These are phyloP conservation scores for Letharia columbiana DNA, from an alignment of 495 filamentous ascomycete genomes.

Conservation along the genomic window DNA sequence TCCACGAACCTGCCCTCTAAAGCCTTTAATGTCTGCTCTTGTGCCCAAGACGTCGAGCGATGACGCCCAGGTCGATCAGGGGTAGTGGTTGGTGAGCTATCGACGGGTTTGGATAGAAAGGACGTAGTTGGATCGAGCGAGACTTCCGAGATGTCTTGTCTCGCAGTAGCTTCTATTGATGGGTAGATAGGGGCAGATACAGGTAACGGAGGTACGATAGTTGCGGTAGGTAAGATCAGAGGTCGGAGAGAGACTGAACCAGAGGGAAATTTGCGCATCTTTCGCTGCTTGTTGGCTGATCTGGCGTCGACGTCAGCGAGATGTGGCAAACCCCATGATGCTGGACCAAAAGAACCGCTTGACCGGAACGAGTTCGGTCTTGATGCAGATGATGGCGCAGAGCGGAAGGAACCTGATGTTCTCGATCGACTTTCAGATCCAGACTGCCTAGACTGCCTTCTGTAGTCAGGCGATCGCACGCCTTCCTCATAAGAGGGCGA, in stretches of 20 bases:
- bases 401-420: slow-evolving; percentile 24
- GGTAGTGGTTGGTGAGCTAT: slow-evolving; percentile 19
- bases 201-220: slow-evolving; percentile 21
- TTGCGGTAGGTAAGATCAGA: slow-evolving; percentile 29
- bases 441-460: slow-evolving; percentile 4
- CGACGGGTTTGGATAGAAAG: slow-evolving; percentile 19
- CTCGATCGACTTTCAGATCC: slow-evolving; percentile 13
- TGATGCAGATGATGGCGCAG: slow-evolving; percentile 24
- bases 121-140: slow-evolving; percentile 22
- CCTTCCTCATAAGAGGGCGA: slow-evolving; percentile 2
- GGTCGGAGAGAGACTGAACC: slow-evolving; percentile 33
- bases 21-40: slow-evolving; percentile 27
- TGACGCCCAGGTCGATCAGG: slow-evolving; percentile 18
- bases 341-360: slow-evolving; percentile 22
- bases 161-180: slow-evolving; percentile 9
- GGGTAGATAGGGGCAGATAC: slow-evolving; percentile 26
- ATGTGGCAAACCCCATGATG: slow-evolving; percentile 17
- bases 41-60: slow-evolving; percentile 19
- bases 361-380: slow-evolving; percentile 24
- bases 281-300: slow-evolving; percentile 23
- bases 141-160: slow-evolving; percentile 16
- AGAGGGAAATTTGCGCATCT: slow-evolving; percentile 34
- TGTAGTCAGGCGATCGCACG: slow-evolving; percentile 11
- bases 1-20: slow-evolving; percentile 25
- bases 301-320: slow-evolving; percentile 18